phyloP scores from a whole-genome alignment of 768 basidiomycete species.

The Pulveroboletus ravenelii region DNA sequence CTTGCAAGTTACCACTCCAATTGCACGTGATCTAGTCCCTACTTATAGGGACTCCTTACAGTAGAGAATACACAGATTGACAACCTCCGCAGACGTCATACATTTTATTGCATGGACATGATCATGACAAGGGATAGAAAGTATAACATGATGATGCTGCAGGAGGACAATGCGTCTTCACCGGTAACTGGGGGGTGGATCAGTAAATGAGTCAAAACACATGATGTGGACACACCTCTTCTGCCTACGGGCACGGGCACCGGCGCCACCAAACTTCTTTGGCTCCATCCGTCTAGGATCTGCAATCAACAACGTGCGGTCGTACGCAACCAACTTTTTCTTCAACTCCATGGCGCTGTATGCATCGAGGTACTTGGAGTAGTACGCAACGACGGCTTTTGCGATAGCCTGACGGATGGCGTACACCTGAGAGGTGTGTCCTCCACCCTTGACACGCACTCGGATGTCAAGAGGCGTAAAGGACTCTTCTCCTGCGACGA shows the following conservation, averaged over 20 bases:
- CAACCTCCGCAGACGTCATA: constrained; percentile 9
- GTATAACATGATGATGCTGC: constrained; percentile 44
- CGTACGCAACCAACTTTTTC: constrained; percentile 96
- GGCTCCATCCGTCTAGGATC: constrained; percentile 98
- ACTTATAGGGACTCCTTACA: background rate
- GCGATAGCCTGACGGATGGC: constrained; percentile 98
- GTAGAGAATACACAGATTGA: background rate
- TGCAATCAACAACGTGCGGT: constrained; percentile 84
- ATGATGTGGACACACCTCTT: constrained; percentile 59
- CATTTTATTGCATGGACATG: constrained; percentile 31
- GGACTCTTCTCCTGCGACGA: constrained; percentile 87
- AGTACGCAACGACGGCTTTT: constrained; percentile 96
- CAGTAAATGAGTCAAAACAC: constrained; percentile 6
- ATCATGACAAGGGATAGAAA: constrained; percentile 35
- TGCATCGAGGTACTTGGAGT: constrained; percentile 98
- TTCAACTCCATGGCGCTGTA: constrained; percentile 96
- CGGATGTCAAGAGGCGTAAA: constrained; percentile 90
- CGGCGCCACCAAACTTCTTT: constrained; percentile 98
- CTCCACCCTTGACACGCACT: constrained; percentile 97
- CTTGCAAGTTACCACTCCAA: background rate
- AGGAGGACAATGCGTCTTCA: constrained; percentile 31
- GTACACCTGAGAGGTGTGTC: constrained; percentile 98
- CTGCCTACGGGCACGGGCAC: constrained; percentile 97
- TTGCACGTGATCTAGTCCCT: constrained; percentile 9
- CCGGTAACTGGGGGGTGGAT: constrained; percentile 56